A percentile compares a stretch with the other conserved stretches of the same genome.
Evolutionary conservation across 1,284 basidiomycete genomes (phyloP).

Genomic region (Mrakiaceae sp.): DNA sequence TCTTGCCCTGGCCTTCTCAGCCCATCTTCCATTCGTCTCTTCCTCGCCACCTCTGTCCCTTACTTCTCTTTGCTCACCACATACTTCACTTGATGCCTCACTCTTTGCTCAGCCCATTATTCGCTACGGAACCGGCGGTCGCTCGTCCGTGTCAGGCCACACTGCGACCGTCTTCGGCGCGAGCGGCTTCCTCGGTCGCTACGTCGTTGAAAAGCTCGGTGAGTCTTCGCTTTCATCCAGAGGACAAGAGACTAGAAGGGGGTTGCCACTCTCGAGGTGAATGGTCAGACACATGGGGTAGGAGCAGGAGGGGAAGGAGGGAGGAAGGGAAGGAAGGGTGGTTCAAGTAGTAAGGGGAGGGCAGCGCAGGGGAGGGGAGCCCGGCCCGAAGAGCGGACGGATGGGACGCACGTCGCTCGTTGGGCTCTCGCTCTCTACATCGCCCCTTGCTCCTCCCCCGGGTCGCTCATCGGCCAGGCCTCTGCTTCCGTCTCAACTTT

Average conservation of each 20-base stretch:
- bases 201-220: slow-evolving; percentile 87
- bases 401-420: no score
- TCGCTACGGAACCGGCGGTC: slow-evolving; percentile 64
- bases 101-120: slow-evolving; percentile 45
- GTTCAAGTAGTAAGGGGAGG: neutral
- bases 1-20: no score
- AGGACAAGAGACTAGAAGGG: neutral
- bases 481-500: neutral
- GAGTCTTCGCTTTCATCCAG: slow-evolving; percentile 26
- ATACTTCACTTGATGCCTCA: neutral
- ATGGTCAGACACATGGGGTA: neutral
- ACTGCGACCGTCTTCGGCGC: slow-evolving; percentile 93
- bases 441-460: neutral
- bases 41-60: no score
- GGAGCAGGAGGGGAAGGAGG: neutral
- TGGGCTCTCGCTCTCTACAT: no score
- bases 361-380: no score
- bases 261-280: neutral
- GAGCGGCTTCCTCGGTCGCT: slow-evolving; percentile 90
- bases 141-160: slow-evolving; percentile 78
- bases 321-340: neutral
- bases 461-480: neutral
- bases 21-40: neutral
- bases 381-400: no score
- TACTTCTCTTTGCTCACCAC: neutral